Conservation (phyloP, 768 basidiomycete species). For the Cystoderma amianthinum region DNA sequence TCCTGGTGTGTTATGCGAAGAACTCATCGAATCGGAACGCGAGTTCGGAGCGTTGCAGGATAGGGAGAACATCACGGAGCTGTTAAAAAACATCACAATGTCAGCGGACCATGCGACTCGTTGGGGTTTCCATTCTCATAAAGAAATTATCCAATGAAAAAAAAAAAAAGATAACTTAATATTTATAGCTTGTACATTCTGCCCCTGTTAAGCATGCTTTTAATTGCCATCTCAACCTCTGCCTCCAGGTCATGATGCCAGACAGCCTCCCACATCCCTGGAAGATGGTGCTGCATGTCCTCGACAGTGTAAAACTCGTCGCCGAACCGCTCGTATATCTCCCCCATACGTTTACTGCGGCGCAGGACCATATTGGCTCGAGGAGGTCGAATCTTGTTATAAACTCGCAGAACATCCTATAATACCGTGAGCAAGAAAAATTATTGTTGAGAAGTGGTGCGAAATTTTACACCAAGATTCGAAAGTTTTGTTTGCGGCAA, state of each 20-base stretch:
- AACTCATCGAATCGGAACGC: background rate
- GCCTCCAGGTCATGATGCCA: slow-evolving; percentile 40
- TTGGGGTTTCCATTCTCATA: background rate
- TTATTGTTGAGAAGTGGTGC: too few relatives aligned
- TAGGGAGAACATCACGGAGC: background rate
- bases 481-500: slow-evolving; percentile 36
- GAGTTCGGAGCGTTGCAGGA: background rate
- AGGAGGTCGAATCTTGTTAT: slow-evolving; percentile 35
- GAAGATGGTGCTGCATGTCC: slow-evolving; percentile 24
- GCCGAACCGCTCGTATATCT: slow-evolving; percentile 35
- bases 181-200: background rate
- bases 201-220: slow-evolving; percentile 4
- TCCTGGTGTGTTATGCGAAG: too few relatives aligned
- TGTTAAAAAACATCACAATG: background rate
- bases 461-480: slow-evolving; percentile 14
- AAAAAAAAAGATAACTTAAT: background rate
- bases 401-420: slow-evolving; percentile 39
- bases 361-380: slow-evolving; percentile 43
- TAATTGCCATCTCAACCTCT: slow-evolving; percentile 28
- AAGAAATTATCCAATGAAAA: background rate
- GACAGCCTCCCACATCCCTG: slow-evolving; percentile 37
- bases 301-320: slow-evolving; percentile 19
- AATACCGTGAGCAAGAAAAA: background rate
- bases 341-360: slow-evolving; percentile 31
- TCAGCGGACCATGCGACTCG: too few relatives aligned